Conservation (phyloP, 192 early-diverging fungal genomes). For the Coemansia biformis region DNA sequence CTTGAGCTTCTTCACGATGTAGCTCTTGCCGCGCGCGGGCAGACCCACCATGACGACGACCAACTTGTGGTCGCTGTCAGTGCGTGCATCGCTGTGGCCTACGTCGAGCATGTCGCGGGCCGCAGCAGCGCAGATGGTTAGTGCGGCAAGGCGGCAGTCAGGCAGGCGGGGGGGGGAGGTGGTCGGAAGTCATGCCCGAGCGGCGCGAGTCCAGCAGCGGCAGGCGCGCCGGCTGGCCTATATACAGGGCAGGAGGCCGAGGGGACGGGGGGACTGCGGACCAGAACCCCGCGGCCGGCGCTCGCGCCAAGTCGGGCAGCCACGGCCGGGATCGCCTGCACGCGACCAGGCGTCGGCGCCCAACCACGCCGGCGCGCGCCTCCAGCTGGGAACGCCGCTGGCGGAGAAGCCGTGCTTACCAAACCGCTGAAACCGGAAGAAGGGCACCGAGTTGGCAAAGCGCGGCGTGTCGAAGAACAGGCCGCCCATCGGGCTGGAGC, state of each 20-base stretch:
- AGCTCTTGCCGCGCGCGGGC: slow-evolving; percentile 92
- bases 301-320: too few relatives aligned
- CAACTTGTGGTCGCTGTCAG: slow-evolving; percentile 80
- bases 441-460: slow-evolving; percentile 48
- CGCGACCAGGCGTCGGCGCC: slow-evolving; percentile 7
- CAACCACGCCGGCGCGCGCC: not conserved
- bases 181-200: too few relatives aligned
- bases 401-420: too few relatives aligned
- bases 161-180: too few relatives aligned
- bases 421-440: slow-evolving; percentile 47
- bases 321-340: too few relatives aligned
- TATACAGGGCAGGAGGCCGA: too few relatives aligned
- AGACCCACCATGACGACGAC: slow-evolving; percentile 96
- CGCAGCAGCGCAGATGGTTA: too few relatives aligned
- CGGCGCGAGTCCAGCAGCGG: too few relatives aligned
- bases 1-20: slow-evolving; percentile 92
- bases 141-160: too few relatives aligned
- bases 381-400: not conserved
- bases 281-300: too few relatives aligned
- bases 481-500: slow-evolving; percentile 40
- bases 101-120: slow-evolving; percentile 22
- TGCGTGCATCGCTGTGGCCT: slow-evolving; percentile 46
- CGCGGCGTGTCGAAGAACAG: slow-evolving; percentile 47
- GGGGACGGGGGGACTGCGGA: too few relatives aligned
- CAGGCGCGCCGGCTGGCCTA: too few relatives aligned